Evolutionary conservation across 805 yeast species (phyloP).

Genomic region (Candida railenensis): DNA sequence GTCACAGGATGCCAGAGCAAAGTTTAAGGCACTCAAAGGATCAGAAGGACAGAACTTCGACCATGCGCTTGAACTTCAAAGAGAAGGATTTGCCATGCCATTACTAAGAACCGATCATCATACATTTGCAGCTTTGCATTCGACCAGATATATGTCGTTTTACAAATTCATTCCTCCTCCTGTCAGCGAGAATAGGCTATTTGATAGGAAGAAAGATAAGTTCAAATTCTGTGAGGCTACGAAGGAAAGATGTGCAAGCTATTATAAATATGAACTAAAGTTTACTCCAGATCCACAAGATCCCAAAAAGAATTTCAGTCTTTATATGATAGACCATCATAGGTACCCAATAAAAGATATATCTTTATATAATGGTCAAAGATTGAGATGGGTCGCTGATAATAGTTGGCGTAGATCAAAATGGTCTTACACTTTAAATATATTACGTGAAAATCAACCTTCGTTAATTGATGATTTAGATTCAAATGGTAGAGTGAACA

Average conservation of each 20-base stretch:
- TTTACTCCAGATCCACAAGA: constrained; percentile 1
- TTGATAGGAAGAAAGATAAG: not conserved
- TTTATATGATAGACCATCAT: not conserved
- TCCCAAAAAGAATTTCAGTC: not conserved
- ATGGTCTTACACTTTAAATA: not conserved
- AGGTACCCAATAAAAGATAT: not conserved
- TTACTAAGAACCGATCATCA: not conserved
- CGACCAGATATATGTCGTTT: not conserved
- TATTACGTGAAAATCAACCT: not conserved
- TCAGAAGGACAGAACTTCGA: not conserved
- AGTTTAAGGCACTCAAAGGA: not conserved
- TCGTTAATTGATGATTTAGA: not conserved
- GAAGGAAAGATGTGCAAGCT: not conserved
- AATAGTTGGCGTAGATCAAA: too few relatives aligned
- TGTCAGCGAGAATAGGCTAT: not conserved
- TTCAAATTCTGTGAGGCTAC: not conserved
- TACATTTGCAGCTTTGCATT: not conserved
- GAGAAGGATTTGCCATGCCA: constrained; percentile 1
- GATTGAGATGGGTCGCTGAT: not conserved
- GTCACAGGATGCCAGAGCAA: not conserved
- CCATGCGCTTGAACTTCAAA: not conserved
- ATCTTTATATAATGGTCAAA: not conserved
- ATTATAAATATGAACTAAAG: not conserved
- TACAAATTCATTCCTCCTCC: constrained; percentile 1
- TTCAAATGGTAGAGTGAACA: not conserved